Conservation (phyloP, 2,329 filamentous ascomycete genomes). For the Colletotrichum navitas region DNA sequence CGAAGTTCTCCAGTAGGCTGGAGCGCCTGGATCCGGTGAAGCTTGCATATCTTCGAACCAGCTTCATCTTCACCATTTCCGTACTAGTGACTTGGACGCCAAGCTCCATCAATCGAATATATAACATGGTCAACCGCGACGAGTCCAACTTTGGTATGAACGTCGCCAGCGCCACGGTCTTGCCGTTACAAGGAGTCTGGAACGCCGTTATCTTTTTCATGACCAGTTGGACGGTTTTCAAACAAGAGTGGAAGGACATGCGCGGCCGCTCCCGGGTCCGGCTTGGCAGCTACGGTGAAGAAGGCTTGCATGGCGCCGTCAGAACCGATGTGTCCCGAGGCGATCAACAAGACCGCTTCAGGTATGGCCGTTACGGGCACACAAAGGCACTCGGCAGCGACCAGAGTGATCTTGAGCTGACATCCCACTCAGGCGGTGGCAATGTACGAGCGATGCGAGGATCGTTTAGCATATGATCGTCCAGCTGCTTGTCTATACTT, state of each 20-base stretch:
- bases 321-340: slow-evolving; percentile 21
- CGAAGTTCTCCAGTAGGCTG: slow-evolving; percentile 48
- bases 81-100: slow-evolving; percentile 74
- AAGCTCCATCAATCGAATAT: slow-evolving; percentile 80
- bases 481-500: not conserved
- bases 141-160: slow-evolving; percentile 73
- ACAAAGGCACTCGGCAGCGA: slow-evolving; percentile 37
- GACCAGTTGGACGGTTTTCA: slow-evolving; percentile 66
- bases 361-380: slow-evolving; percentile 16
- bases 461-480: slow-evolving; percentile 33
- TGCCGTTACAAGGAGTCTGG: slow-evolving; percentile 85
- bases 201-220: slow-evolving; percentile 82
- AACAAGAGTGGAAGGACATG: slow-evolving; percentile 48
- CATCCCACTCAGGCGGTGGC: slow-evolving; percentile 8
- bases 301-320: slow-evolving; percentile 13
- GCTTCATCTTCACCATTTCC: slow-evolving; percentile 71
- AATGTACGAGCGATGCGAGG: slow-evolving; percentile 34
- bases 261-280: slow-evolving; percentile 15
- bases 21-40: slow-evolving; percentile 68
- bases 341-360: slow-evolving; percentile 17
- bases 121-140: slow-evolving; percentile 70
- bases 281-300: slow-evolving; percentile 28
- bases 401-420: slow-evolving; percentile 40
- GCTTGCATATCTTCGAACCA: slow-evolving; percentile 71
- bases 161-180: slow-evolving; percentile 76